Evolutionary conservation across 108 stramenopile species (phyloP), one percentile per base, ranked within the genome.

Genomic region (Conticribra guillardii): DNA sequence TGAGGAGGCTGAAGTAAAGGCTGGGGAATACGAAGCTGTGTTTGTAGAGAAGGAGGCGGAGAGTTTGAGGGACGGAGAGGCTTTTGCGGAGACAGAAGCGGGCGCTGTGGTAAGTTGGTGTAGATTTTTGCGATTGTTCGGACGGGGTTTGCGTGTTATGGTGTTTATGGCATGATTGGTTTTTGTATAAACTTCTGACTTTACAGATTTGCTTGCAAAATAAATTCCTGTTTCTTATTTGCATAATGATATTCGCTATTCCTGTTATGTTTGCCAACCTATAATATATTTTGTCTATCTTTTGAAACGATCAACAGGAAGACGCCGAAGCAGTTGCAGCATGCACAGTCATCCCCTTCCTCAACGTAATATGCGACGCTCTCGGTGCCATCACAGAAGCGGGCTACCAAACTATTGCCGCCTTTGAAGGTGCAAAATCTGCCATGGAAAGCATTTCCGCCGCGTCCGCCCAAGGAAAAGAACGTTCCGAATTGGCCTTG

Each of bases 321-420:
- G 66, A 61, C n/a, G 74, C 59, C 14, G 74, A 67, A 52, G 60
- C 28, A 9, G 52, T 74, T 34, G 74, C 74, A 32, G 52, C 66
- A 1, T 74, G 74, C 44, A 59, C 65, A 48, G 54, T 59, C 0
- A 54, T 74, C 4, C 74, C 74, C 7, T 32, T 66, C 0, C 24
- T 74, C 15, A 67, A 74, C 52, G 7, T 74, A 0, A 0, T 74
- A 15, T 74, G 74, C 37, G 74, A 79, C 27, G 73, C 73, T 23
- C 18, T 67, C 21, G 72, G 69, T 15, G 66, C 59, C 50, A 60
- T 79, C 7, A 73, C 55, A 16, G 66, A 79, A 45, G 41, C 56
- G 1, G 72, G 67, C 14, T 62, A 50, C 21, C 72, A 68, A 45
- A 27, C 31, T 33, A 14, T 67, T 26, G 71, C 77, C 0, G 77